Evolutionary conservation across 78 protist species (phyloP).

Genomic region (Dictyostelium capitatum): DNA sequence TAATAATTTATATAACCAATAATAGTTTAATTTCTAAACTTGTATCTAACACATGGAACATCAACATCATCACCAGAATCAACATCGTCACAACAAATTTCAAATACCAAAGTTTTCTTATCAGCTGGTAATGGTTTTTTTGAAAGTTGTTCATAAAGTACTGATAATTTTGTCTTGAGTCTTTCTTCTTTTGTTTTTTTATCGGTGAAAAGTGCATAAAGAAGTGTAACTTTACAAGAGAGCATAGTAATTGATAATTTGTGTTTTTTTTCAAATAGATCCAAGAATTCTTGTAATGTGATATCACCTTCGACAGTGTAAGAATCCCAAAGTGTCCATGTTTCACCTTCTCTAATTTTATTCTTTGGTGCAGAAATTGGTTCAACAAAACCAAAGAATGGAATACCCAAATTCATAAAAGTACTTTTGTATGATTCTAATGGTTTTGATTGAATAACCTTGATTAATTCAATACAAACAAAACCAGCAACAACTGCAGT

Average conservation of each 20-base stretch:
- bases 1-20: too few relatives aligned
- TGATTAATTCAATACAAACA: slow-evolving; percentile 93
- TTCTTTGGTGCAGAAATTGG: slow-evolving; percentile 95
- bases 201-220: slow-evolving; percentile 78
- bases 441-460: slow-evolving; percentile 84
- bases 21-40: slow-evolving; percentile 50
- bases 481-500: slow-evolving; percentile 98
- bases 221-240: slow-evolving; percentile 84
- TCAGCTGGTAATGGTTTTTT: slow-evolving; percentile 75
- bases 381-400: slow-evolving; percentile 93
- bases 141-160: slow-evolving; percentile 39
- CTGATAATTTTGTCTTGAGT: slow-evolving; percentile 27
- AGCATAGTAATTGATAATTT: slow-evolving; percentile 86
- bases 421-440: slow-evolving; percentile 92
- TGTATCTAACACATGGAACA: slow-evolving; percentile 72
- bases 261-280: slow-evolving; percentile 70
- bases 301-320: slow-evolving; percentile 88
- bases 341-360: slow-evolving; percentile 76
- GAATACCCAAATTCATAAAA: slow-evolving; percentile 98
- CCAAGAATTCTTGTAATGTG: slow-evolving; percentile 83
- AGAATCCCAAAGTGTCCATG: slow-evolving; percentile 94
- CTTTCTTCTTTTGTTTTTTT: slow-evolving; percentile 71
- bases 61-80: slow-evolving; percentile 79
- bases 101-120: slow-evolving; percentile 70
- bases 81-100: slow-evolving; percentile 73